Evolutionary conservation across 495 filamentous ascomycete species (phyloP).

Genomic region (Apodospora peruviana): DNA sequence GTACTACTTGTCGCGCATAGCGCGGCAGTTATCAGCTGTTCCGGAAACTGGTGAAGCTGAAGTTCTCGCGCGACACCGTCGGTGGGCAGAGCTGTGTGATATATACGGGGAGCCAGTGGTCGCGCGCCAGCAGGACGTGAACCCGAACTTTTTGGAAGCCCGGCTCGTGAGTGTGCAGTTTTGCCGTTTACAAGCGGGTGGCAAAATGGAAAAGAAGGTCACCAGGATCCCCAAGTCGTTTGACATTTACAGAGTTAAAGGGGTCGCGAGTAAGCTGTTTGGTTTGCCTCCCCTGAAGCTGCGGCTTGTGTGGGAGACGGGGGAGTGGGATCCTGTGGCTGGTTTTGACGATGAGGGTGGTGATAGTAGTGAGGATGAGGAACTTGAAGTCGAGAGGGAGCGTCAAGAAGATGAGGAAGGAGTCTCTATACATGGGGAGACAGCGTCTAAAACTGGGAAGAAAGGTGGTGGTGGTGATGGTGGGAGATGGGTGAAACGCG

Average conservation of each 20-base stretch:
- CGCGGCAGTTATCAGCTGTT: constrained; percentile 59
- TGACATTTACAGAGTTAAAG: constrained; percentile 76
- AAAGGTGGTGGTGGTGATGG: constrained; percentile 23
- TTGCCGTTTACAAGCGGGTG: constrained; percentile 14
- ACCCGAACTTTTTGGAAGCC: constrained; percentile 67
- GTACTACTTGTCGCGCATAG: constrained; percentile 83
- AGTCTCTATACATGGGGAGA: background rate
- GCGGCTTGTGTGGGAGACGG: constrained; percentile 72
- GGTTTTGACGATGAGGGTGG: constrained; percentile 57
- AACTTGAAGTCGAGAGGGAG: constrained; percentile 21
- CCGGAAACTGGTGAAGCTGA: constrained; percentile 47
- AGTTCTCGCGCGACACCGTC: constrained; percentile 56
- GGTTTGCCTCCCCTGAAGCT: constrained; percentile 56
- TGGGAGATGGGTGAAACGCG: constrained; percentile 60
- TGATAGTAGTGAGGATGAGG: constrained; percentile 51
- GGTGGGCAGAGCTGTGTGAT: constrained; percentile 68
- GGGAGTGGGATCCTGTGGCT: constrained; percentile 73
- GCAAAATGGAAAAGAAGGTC: constrained; percentile 11
- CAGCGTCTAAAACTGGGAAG: constrained; percentile 3
- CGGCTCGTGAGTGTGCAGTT: constrained; percentile 65
- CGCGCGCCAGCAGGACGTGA: constrained; percentile 43
- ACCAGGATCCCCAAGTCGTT: constrained; percentile 61
- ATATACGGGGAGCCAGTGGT: constrained; percentile 62
- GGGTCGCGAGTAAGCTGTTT: constrained; percentile 67
- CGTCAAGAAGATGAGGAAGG: constrained; percentile 5